Base-by-base conservation (phyloP, 495 filamentous ascomycete genomes). In the Apodospora peruviana region DNA sequence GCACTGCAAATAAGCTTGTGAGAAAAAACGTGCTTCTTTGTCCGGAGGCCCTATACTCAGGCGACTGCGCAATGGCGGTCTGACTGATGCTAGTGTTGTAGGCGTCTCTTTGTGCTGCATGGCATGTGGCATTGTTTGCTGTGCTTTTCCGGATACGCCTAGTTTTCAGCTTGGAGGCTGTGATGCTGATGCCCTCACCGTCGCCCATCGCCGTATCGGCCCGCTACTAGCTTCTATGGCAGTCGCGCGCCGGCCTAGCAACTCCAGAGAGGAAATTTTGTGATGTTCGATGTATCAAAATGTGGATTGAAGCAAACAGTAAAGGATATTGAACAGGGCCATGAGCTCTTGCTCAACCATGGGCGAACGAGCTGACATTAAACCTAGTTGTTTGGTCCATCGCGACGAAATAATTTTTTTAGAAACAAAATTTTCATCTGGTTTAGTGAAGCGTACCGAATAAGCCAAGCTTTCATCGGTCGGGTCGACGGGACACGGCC, bases 401-500 rank as follows among this genome's bases (percentile, higher is more conserved):
- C n/a, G n/a, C n/a, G n/a, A n/a, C n/a, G n/a, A n/a, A n/a, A n/a
- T n/a, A n/a, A n/a, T n/a, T n/a, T n/a, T n/a, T n/a, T n/a, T n/a
- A 32, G 27, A 14, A 32, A 32, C 27, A 32, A 32, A 32, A 32
- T 32, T 32, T 32, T 32, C 14, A 7, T 32, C 14, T 32, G 27
- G 27, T 32, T 32, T 14, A 32, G 7, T 32, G 27, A 14, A 14
- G 27, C 14, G 27, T 32, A 14, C 27, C n/a, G n/a, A n/a, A n/a
- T n/a, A 34, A 38, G 22, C 29, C 37, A 23, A 46, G 17, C 38
- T 46, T 46, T 46, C 29, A 18, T 38, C 23, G 32, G 44, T 22
- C 23, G n/a, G 45, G 40, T 39, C 27, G 39, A 37, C 45, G 44
- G 51, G 47, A 53, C 45, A 49, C 45, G 45, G 32, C 41, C 45